phyloP scores from a whole-genome alignment of 371 early-diverging fungal species.

The Coemansia sp. region DNA sequence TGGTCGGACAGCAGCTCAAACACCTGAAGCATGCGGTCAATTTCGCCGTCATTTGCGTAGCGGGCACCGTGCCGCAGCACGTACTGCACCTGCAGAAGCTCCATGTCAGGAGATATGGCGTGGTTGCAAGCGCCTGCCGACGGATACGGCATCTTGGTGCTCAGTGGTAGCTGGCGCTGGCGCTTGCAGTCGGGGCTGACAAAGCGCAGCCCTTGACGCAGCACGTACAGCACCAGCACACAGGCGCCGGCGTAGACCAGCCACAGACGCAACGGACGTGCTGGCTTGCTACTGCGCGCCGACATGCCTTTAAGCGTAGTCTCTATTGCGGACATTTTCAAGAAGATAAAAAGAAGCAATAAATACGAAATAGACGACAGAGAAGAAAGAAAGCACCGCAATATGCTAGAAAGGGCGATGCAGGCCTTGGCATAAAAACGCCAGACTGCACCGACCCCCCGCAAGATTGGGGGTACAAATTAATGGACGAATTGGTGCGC shows the following conservation, averaged over 20 bases:
- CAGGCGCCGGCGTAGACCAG: background rate
- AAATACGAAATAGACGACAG: background rate
- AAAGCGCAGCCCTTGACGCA: background rate
- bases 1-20: slow-evolving; percentile 1
- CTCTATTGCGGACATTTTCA: background rate
- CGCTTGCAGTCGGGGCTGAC: background rate
- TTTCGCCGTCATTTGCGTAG: slow-evolving; percentile 16
- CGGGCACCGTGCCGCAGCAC: slow-evolving; percentile 38
- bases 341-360: background rate
- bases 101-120: background rate
- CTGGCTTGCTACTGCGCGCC: background rate
- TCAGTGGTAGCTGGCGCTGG: slow-evolving; percentile 10
- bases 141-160: slow-evolving; percentile 36
- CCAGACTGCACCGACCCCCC: too few species aligned
- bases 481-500: background rate
- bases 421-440: too few species aligned
- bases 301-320: background rate
- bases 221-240: background rate
- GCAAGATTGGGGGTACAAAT: too few species aligned
- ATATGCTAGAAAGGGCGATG: too few species aligned
- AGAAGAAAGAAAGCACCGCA: background rate
- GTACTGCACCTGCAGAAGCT: slow-evolving; percentile 33
- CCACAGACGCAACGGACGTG: background rate
- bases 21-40: slow-evolving; percentile 8
- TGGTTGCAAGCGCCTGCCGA: background rate